Conservation (phyloP, 1,284 basidiomycete genomes). For the Xerocomus minutiporus region DNA sequence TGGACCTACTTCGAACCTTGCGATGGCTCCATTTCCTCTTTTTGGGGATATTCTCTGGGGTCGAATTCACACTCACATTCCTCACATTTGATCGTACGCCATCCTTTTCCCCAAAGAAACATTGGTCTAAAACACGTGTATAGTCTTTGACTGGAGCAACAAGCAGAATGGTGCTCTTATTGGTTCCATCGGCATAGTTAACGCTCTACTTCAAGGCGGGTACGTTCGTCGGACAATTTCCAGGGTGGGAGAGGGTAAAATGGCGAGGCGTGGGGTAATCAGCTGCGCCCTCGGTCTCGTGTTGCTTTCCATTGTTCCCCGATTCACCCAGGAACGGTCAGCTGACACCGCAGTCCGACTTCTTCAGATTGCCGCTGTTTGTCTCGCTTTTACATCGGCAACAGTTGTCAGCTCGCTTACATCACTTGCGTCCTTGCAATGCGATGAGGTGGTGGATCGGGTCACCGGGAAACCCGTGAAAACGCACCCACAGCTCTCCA, state of each 20-base stretch:
- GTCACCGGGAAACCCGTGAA: slow-evolving; percentile 51
- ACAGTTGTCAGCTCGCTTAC: slow-evolving; percentile 90
- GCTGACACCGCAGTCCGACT: slow-evolving; percentile 47
- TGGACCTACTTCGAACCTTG: slow-evolving; percentile 51
- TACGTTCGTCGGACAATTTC: slow-evolving; percentile 77
- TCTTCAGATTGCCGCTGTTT: slow-evolving; percentile 71
- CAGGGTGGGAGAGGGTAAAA: slow-evolving; percentile 68
- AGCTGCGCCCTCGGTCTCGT: slow-evolving; percentile 67
- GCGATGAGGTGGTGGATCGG: slow-evolving; percentile 64
- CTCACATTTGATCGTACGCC: slow-evolving; percentile 78
- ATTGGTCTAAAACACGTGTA: not conserved
- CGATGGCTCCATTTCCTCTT: slow-evolving; percentile 76
- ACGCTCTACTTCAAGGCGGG: slow-evolving; percentile 83
- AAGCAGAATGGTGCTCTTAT: slow-evolving; percentile 83
- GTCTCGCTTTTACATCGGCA: slow-evolving; percentile 85
- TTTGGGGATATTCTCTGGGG: slow-evolving; percentile 83
- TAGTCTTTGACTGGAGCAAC: slow-evolving; percentile 86
- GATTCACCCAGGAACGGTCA: slow-evolving; percentile 41
- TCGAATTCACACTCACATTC: slow-evolving; percentile 91
- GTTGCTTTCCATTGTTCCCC: slow-evolving; percentile 67
- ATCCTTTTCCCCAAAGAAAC: not conserved
- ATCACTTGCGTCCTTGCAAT: slow-evolving; percentile 80
- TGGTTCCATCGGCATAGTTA: slow-evolving; percentile 84
- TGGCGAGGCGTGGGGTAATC: slow-evolving; percentile 73
- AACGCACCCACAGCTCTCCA: slow-evolving; percentile 65